Evolutionary conservation across 352 stramenopile species (phyloP).

Genomic region (Paralagenidium karlingii): DNA sequence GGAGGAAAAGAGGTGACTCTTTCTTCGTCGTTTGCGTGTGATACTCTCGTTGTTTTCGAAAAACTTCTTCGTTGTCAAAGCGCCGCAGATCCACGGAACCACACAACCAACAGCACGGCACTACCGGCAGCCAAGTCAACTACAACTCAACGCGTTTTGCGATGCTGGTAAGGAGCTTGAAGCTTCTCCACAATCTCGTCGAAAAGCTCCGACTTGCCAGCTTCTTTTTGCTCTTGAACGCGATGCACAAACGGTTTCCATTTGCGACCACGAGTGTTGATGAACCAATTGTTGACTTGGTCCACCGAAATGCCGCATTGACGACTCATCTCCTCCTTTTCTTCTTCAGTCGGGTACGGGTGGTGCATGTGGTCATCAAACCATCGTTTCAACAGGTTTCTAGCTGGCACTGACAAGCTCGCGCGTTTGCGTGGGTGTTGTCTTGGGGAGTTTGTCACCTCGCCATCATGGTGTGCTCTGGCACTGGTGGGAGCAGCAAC

Average conservation of each 20-base stretch:
- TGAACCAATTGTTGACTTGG: constrained; percentile 86
- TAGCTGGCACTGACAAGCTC: constrained; percentile 62
- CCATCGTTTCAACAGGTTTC: constrained; percentile 54
- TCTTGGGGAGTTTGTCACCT: too few species aligned
- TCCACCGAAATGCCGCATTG: constrained; percentile 70
- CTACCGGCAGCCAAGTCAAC: too few species aligned
- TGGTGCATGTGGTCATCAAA: constrained; percentile 79
- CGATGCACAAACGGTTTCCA: constrained; percentile 75
- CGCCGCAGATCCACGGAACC: too few species aligned
- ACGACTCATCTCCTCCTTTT: constrained; percentile 52
- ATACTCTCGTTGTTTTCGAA: too few species aligned
- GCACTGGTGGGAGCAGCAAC: too few species aligned
- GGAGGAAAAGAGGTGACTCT: too few species aligned
- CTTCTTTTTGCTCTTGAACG: constrained; percentile 56
- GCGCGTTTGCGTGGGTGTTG: too few species aligned
- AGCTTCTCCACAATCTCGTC: constrained; percentile 74
- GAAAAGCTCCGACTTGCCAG: constrained; percentile 38
- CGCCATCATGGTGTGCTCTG: too few species aligned
- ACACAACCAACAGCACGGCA: too few species aligned
- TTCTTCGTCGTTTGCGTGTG: too few species aligned
- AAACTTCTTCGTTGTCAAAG: too few species aligned
- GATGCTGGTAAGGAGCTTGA: constrained; percentile 65
- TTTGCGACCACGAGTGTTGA: constrained; percentile 76
- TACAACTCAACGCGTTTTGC: too few species aligned
- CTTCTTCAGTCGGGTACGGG: constrained; percentile 74